Evolutionary conservation across 202 grass and related monocot genomes (phyloP).

Genomic region (Zizania palustris): DNA sequence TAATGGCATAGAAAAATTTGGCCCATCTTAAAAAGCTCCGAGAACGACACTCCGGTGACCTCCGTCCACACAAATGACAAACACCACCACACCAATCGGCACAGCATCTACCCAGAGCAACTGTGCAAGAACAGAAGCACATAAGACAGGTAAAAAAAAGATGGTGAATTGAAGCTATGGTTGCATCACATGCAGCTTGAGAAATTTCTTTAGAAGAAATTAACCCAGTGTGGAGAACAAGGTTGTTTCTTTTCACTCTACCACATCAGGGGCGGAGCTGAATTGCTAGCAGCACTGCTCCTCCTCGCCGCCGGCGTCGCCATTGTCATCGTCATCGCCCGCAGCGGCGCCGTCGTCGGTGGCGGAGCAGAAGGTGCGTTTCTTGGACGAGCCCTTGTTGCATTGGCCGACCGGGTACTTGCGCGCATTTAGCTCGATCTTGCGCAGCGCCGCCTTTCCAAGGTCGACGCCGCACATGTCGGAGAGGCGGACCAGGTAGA

Average conservation of each 20-base stretch:
- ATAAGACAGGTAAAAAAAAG: neutral
- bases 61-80: too few species aligned
- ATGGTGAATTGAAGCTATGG: neutral
- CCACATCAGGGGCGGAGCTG: neutral
- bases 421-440: slow-evolving; percentile 57
- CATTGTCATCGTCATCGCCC: neutral
- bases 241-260: neutral
- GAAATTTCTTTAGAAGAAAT: neutral
- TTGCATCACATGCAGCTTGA: neutral
- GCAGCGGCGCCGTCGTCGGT: neutral
- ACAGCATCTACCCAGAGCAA: too few species aligned
- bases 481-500: slow-evolving; percentile 65
- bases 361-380: slow-evolving; percentile 26
- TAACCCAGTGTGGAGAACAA: neutral
- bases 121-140: too few species aligned
- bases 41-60: too few species aligned
- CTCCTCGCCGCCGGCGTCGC: neutral
- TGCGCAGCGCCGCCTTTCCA: slow-evolving; percentile 51
- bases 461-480: slow-evolving; percentile 62
- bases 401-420: slow-evolving; percentile 57
- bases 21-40: too few species aligned
- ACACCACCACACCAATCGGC: too few species aligned
- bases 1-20: too few species aligned
- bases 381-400: slow-evolving; percentile 58
- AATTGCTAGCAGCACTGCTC: neutral